Percentiles rank a stretch among this genome's conserved stretches.
Conservation (phyloP, 768 basidiomycete species). For the Melanogaster broomeanus region DNA sequence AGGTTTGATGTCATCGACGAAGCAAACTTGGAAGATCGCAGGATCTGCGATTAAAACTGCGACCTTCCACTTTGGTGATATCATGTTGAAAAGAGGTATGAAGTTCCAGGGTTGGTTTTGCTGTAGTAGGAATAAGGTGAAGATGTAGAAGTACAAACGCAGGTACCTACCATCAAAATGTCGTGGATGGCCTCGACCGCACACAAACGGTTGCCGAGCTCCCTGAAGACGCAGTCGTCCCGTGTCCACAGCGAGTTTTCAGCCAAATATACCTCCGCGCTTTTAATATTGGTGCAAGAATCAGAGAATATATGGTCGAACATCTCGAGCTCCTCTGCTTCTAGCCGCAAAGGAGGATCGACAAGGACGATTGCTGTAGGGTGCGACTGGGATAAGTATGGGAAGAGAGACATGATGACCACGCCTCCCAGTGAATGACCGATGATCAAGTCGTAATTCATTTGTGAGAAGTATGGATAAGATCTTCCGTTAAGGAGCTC, state of each 20-base stretch:
- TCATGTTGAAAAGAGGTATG: constrained; percentile 5
- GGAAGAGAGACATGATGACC: constrained; percentile 15
- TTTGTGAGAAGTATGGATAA: constrained; percentile 10
- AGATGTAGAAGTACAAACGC: background rate
- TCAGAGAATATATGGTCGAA: background rate
- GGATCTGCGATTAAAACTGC: constrained; percentile 12
- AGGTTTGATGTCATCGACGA: constrained; percentile 4
- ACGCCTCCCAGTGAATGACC: constrained; percentile 19
- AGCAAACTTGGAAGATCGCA: constrained; percentile 4
- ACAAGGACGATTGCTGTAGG: constrained; percentile 5
- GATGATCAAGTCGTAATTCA: constrained; percentile 17
- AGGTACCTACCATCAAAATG: constrained; percentile 5
- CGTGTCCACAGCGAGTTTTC: constrained; percentile 11
- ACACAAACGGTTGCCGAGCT: constrained; percentile 3
- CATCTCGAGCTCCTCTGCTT: background rate
- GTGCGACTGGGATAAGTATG: constrained; percentile 7
- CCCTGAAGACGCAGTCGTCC: constrained; percentile 10
- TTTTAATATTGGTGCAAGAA: background rate
- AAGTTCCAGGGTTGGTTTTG: constrained; percentile 18
- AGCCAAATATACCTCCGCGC: background rate
- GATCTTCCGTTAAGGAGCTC: constrained; percentile 11
- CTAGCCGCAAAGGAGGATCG: constrained; percentile 10
- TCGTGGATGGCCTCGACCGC: constrained; percentile 4
- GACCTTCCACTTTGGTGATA: constrained; percentile 4
- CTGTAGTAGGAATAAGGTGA: background rate